phyloP scores from a whole-genome alignment of 805 yeast genomes.

The Kockiozyma suomiensis region DNA sequence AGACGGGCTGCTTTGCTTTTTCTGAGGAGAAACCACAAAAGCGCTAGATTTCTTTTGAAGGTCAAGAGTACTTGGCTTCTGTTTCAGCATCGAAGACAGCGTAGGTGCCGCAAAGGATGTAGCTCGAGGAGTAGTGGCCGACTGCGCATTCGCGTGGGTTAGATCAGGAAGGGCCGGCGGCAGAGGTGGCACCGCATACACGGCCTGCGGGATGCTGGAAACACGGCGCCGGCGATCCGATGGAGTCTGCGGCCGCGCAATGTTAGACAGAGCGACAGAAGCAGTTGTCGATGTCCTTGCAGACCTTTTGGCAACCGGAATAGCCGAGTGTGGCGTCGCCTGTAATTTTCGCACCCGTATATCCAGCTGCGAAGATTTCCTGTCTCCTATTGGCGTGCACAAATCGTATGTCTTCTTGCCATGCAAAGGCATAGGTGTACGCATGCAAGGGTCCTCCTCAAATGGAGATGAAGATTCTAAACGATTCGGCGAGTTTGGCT shows the following conservation, averaged over 20 bases:
- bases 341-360: not conserved
- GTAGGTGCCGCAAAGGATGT: slow-evolving; percentile 5
- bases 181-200: slow-evolving; percentile 12
- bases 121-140: not conserved
- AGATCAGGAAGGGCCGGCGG: not conserved
- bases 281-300: not conserved
- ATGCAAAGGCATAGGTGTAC: slow-evolving; percentile 11
- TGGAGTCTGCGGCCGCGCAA: slow-evolving; percentile 21
- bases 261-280: not conserved
- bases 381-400: not conserved
- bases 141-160: not conserved
- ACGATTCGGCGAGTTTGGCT: not conserved
- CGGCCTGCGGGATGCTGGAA: slow-evolving; percentile 23
- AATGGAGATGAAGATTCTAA: slow-evolving; percentile 21
- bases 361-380: not conserved
- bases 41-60: not conserved
- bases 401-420: not conserved
- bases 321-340: slow-evolving; percentile 14
- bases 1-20: slow-evolving; percentile 5
- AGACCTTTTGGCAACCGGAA: slow-evolving; percentile 20
- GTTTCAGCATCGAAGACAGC: slow-evolving; percentile 3
- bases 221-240: slow-evolving; percentile 16
- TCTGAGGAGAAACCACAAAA: slow-evolving; percentile 3
- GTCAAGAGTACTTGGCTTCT: slow-evolving; percentile 5
- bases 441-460: slow-evolving; percentile 17